These are phyloP conservation scores for Diplodia corticola DNA, from an alignment of 2,329 filamentous ascomycete species.

Conservation along the genomic window DNA sequence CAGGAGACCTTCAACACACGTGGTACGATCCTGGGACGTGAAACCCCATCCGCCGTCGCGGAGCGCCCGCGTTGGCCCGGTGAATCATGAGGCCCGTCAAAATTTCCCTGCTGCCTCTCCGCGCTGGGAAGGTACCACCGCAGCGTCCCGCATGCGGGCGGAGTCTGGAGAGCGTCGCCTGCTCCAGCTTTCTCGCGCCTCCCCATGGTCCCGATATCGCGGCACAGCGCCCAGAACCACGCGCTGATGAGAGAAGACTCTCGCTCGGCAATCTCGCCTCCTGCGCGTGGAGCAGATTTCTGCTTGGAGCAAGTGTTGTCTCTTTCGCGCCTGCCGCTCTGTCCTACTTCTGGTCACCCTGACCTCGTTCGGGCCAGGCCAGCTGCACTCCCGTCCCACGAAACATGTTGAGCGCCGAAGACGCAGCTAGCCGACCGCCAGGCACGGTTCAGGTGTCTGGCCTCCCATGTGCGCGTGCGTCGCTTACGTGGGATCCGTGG, in stretches of 20 bases:
- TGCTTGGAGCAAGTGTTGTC: slow-evolving; percentile 13
- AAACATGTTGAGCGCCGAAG: not conserved
- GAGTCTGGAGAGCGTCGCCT: slow-evolving; percentile 8
- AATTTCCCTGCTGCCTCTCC: not conserved
- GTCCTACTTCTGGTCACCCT: not conserved
- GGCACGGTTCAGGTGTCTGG: not conserved
- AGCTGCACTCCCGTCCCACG: not conserved
- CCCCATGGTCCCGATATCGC: slow-evolving; percentile 13
- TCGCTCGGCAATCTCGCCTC: slow-evolving; percentile 6
- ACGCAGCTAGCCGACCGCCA: slow-evolving; percentile 4
- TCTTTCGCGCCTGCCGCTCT: not conserved
- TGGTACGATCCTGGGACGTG: slow-evolving; percentile 14
- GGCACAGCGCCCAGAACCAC: not conserved
- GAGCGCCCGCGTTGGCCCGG: not conserved
- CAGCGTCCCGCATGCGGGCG: slow-evolving; percentile 14
- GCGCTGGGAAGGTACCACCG: not conserved
- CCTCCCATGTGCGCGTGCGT: not conserved
- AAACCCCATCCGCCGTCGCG: slow-evolving; percentile 4
- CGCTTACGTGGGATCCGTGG: not conserved
- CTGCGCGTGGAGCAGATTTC: not conserved
- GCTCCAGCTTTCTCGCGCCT: not conserved
- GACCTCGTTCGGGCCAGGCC: not conserved
- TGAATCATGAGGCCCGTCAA: not conserved
- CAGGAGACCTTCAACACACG: slow-evolving; percentile 17
- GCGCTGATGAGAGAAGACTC: not conserved